Evolutionary conservation across 352 stramenopile species (phyloP), one percentile per base, ranked within the genome.

Genomic region (Lagenidium sp.): DNA sequence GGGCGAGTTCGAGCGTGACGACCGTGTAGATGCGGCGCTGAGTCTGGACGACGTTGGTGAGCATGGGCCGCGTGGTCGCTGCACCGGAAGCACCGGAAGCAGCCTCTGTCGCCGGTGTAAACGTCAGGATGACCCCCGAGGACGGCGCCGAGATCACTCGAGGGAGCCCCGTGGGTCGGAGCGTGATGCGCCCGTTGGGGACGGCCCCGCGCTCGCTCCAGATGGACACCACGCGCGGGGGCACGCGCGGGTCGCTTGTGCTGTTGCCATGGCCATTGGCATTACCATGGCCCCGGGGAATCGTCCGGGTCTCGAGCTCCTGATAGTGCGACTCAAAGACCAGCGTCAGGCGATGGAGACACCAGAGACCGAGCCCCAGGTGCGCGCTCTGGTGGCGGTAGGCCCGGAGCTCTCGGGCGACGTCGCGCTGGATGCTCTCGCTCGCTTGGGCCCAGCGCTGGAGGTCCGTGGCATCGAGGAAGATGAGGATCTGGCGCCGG

Each of bases 181-280:
- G 36, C 31, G 19, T 26, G 28, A 52, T 42, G 22, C 38, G 30
- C 22, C 53, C 41, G 21, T 32, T 26, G 1, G 44, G 48, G 23
- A 85, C 72, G 55, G 68, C 42, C 1, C 72, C 73, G 34, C 57
- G 63, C 39, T 85, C 73, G 12, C 46, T 62, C 73, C 73, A 85
- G 34, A 67, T 49, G 12, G 68, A 70, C 18, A 79, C 55, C 7
- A 82, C 67, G 13, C 56, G 66, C 1, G 68, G 68, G 7, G 68
- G 69, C 4, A 85, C 73, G 13, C 69, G 65, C 11, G 66, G 57
- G n/a, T 85, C 73, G n/a, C 37, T 52, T 8, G 45, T 44, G 4
- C 22, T 30, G 1, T 62, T 72, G 2, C 73, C 59, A 32, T n/a
- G n/a, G n/a, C n/a, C n/a, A n/a, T n/a, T n/a, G n/a, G n/a, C n/a